Base-by-base conservation (phyloP, 164 flowering plant species). In the Chimonanthus salicifolius region DNA sequence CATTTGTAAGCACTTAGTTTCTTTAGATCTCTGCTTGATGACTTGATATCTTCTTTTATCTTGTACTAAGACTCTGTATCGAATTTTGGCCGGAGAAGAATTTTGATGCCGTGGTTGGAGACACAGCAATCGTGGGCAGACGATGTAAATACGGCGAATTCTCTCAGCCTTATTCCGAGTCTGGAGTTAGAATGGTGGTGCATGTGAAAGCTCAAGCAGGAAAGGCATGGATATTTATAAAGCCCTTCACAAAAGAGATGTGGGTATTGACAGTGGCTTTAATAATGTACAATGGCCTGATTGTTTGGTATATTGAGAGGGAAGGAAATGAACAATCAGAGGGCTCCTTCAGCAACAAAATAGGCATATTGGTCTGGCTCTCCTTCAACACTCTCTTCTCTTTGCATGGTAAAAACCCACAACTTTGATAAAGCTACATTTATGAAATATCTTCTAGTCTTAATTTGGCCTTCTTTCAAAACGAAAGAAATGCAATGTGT, bases 51-150 rank as follows among this genome's bases (percentile, higher is more conserved):
- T 16, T 18, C 20, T 65, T 63, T 4, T 13, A n/a, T 20, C 33
- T 62, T n/a, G 65, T 21, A 7, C 15, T 6, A 10, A 33, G 33
- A 33, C 33, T 33, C 33, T 33, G 1, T 33, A 33, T 33, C 33
- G 33, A 33, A 33, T 33, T 33, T 33, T 33, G 33, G 1, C 33
- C 33, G 33, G 33, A 33, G 33, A 71, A 84, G 84, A 65, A 73
- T 0, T 81, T 79, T 20, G 85, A 81, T 75, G 85, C 83, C n/a
- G 82, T 48, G 5, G 79, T 83, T 21, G 87, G 85, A 3, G 4
- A 84, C 70, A 75, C 75, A 5, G 68, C 78, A 5, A 81, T 86
- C 54, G 6, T 78, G 48, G 72, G 83, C 18, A 13, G 68, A 4
- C 74, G 89, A 21, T 79, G 51, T 9, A 49, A 49, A 6, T 72